Conservation (phyloP, 257 asterid species). For the Solanum habrochaites region DNA sequence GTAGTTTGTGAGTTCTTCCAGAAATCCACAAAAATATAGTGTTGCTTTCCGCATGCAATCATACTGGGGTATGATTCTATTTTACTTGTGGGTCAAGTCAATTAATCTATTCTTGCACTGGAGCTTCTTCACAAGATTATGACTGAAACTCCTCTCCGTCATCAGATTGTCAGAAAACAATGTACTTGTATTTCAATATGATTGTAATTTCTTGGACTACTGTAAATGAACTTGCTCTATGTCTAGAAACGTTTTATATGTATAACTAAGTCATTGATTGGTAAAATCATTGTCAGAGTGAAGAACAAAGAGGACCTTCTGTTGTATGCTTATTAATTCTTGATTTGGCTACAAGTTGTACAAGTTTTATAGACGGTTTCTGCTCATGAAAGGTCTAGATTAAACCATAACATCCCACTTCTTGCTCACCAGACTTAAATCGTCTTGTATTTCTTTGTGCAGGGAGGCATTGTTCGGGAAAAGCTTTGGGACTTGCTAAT, state of each 20-base stretch:
- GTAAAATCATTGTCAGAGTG: background rate
- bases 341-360: background rate
- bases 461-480: slow-evolving; percentile 90
- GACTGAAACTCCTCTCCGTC: background rate
- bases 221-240: background rate
- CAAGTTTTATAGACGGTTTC: background rate
- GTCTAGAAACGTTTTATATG: background rate
- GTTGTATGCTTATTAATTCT: background rate
- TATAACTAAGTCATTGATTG: background rate
- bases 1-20: slow-evolving; percentile 26
- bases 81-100: background rate
- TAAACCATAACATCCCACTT: background rate
- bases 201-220: background rate
- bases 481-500: slow-evolving; percentile 73
- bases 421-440: background rate
- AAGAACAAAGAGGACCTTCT: background rate
- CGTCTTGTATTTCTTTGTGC: background rate
- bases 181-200: background rate
- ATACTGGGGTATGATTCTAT: background rate
- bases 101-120: background rate
- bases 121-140: background rate
- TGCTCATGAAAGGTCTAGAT: background rate
- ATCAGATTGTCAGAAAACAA: background rate
- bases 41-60: background rate
- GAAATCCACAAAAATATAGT: background rate